Evolutionary conservation across 495 filamentous ascomycete species (phyloP), one percentile per base, ranked within the genome.

Genomic region (Cercophora samala): DNA sequence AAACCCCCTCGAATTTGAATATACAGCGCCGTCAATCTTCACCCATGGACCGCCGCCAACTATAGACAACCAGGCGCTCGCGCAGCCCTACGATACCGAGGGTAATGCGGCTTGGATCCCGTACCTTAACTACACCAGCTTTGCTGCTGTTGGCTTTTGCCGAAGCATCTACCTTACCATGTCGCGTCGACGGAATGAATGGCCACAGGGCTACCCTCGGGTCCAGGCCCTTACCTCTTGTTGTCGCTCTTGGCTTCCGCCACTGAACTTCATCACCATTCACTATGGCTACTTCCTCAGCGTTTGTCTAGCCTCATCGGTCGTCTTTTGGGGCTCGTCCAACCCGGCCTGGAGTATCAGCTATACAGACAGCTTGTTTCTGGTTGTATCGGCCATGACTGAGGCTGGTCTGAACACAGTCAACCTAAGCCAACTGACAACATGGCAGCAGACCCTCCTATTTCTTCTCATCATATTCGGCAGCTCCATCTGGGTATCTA

Each of bases 321-420:
- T 90, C 58, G 84, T 96, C 58, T 93, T 96, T 76, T 95, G 87
- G 84, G 84, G 84, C 53, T 84, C 86, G 3, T 89, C 90, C 1
- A 63, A 74, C 56, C 87, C 88, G 19, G 75, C 79, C 55, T 74
- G 80, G 51, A 89, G 83, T 66, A 84, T 96, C 67, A 81, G 82
- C 60, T 96, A 92, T 78, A 84, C 85, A 8, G 90, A 96, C 74
- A 84, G 88, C 15, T 78, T 96, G 13, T 97, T 94, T 72, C 75
- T 96, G 51, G 85, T 86, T 56, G 86, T 90, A 54, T 90, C 87
- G 68, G 91, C 92, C 24, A 94, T 95, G 86, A 93, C 91, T 18
- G 83, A 88, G 62, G 89, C 93, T 37, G 90, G 90, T 0, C 78
- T 93, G 37, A 92, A 91, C 65, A 91, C 87, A 23, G 84, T 89